Evolutionary conservation across 768 basidiomycete genomes (phyloP).

Genomic region (Suillus occidentalis): DNA sequence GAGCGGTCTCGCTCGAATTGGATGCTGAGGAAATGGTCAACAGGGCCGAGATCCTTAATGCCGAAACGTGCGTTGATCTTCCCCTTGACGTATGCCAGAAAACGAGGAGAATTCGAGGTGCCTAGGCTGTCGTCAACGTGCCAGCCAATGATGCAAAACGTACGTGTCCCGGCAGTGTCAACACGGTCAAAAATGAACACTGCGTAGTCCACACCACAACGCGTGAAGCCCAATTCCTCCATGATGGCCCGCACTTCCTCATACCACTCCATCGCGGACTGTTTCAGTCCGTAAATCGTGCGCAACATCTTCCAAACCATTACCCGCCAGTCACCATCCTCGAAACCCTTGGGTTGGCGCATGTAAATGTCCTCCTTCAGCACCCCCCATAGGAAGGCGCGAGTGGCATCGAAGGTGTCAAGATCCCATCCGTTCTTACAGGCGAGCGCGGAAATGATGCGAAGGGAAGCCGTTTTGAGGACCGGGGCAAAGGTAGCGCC

Average conservation of each 20-base stretch:
- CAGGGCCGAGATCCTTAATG: background rate
- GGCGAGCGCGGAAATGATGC: background rate
- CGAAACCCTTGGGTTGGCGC: constrained; percentile 33
- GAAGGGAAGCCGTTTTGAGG: background rate
- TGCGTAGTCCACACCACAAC: background rate
- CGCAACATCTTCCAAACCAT: background rate
- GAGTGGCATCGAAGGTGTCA: constrained; percentile 44
- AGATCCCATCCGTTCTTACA: constrained; percentile 32
- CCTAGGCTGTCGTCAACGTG: background rate
- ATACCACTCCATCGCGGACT: background rate
- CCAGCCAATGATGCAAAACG: background rate
- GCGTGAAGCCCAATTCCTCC: background rate
- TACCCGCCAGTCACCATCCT: background rate
- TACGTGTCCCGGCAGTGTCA: background rate
- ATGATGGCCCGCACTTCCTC: background rate
- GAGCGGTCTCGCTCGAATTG: background rate
- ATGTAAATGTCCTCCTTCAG: constrained; percentile 41
- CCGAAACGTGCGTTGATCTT: background rate
- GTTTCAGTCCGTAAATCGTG: background rate
- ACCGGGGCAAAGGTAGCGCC: constrained; percentile 2
- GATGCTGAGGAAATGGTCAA: background rate
- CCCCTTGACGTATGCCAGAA: background rate
- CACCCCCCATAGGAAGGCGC: constrained; percentile 39
- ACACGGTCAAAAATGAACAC: background rate
- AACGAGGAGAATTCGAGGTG: background rate